phyloP scores from a whole-genome alignment of 2,329 filamentous ascomycete species.

The Oidium heveae region DNA sequence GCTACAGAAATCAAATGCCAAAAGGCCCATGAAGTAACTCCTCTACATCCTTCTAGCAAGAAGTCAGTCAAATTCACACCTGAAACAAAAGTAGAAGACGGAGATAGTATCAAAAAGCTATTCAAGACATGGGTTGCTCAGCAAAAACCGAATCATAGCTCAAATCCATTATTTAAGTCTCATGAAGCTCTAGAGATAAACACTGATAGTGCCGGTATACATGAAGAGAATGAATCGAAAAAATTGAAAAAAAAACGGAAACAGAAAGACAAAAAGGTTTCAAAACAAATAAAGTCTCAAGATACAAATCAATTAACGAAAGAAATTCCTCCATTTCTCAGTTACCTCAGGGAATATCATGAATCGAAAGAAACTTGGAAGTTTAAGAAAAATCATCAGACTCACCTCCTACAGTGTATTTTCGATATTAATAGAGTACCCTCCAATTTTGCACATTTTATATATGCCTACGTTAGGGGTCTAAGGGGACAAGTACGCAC shows the following conservation, averaged over 20 bases:
- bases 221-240: conserved; percentile 11
- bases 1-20: conserved; percentile 2
- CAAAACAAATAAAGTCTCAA: conserved; percentile 2
- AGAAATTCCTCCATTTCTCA: conserved; percentile 35
- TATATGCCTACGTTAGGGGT: conserved; percentile 56
- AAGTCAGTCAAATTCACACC: conserved; percentile 41
- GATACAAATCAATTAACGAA: conserved; percentile 5
- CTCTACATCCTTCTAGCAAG: conserved; percentile 12
- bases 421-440: conserved; percentile 52
- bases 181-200: conserved; percentile 9
- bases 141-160: conserved; percentile 13
- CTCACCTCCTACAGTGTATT: conserved; percentile 57
- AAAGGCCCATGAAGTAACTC: conserved; percentile 8
- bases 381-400: conserved; percentile 88
- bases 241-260: conserved; percentile 11
- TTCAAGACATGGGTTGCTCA: conserved; percentile 24
- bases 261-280: conserved; percentile 7
- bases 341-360: conserved; percentile 57
- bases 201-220: conserved; percentile 9
- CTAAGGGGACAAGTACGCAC: conserved; percentile 51
- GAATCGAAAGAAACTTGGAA: conserved; percentile 54
- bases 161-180: conserved; percentile 6
- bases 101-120: conserved; percentile 24
- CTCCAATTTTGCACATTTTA: conserved; percentile 36
- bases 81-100: conserved; percentile 33